Evolutionary conservation across 2,329 filamentous ascomycete genomes (phyloP).

Genomic region (Calonectria pteridis): DNA sequence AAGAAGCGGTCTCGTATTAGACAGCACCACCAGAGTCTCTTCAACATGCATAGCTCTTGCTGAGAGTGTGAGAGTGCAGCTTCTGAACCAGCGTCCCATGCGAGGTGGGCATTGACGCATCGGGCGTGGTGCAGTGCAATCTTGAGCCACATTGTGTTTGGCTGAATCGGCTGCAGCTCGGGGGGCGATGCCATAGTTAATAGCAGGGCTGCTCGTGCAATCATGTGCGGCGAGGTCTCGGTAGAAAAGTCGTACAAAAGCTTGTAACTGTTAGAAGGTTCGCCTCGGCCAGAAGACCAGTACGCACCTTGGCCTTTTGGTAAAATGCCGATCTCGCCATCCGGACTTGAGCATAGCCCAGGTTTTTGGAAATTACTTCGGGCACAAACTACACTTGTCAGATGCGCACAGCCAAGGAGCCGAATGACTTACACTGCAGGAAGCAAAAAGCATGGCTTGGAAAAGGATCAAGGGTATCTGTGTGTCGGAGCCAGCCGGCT

Average conservation of each 20-base stretch:
- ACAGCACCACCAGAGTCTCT: constrained; percentile 11
- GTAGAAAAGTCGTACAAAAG: constrained; percentile 1
- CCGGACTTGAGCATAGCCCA: not conserved
- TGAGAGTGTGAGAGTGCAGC: not conserved
- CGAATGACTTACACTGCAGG: not conserved
- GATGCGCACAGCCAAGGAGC: not conserved
- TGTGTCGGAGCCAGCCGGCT: not conserved
- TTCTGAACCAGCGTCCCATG: not conserved
- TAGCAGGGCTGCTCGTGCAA: not conserved
- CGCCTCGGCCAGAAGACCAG: no score
- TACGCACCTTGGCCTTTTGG: constrained; percentile 1
- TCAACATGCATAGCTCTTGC: not conserved
- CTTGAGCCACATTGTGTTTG: constrained; percentile 10
- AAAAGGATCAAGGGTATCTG: not conserved
- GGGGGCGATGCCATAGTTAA: not conserved
- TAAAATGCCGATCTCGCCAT: constrained; percentile 1
- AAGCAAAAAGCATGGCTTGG: constrained; percentile 8
- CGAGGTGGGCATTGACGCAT: not conserved
- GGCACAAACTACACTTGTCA: not conserved
- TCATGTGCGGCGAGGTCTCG: not conserved
- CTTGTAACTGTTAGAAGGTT: not conserved
- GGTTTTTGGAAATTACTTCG: not conserved
- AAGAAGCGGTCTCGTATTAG: constrained; percentile 5
- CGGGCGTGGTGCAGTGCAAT: constrained; percentile 4
- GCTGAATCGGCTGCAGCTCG: not conserved